phyloP scores from a whole-genome alignment of 2,329 filamentous ascomycete species.

The Periconia macrospinosa region DNA sequence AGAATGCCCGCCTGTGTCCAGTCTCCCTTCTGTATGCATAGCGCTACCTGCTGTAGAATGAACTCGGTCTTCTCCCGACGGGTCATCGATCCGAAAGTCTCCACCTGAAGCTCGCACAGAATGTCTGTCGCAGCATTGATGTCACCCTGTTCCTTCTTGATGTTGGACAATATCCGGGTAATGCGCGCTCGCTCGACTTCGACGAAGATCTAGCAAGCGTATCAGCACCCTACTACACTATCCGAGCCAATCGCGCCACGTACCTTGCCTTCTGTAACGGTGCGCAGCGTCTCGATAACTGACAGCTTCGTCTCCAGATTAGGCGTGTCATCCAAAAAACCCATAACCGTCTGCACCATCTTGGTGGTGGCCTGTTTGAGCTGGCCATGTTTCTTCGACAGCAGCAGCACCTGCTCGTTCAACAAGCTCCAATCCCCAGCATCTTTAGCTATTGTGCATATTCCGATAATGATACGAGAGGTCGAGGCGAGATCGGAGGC shows the following conservation, averaged over 20 bases:
- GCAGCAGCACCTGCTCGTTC: slow-evolving; percentile 92
- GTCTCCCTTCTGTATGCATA: slow-evolving; percentile 94
- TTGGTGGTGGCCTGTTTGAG: slow-evolving; percentile 98
- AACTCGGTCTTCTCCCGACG: slow-evolving; percentile 98
- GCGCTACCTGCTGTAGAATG: slow-evolving; percentile 88
- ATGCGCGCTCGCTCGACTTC: slow-evolving; percentile 96
- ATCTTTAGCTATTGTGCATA: slow-evolving; percentile 93
- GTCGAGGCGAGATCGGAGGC: slow-evolving; percentile 95
- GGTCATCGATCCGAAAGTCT: slow-evolving; percentile 98
- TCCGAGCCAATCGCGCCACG: slow-evolving; percentile 15
- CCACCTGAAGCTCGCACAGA: slow-evolving; percentile 95
- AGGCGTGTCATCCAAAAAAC: slow-evolving; percentile 84
- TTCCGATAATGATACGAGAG: slow-evolving; percentile 80
- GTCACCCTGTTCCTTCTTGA: slow-evolving; percentile 95
- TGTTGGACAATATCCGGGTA: slow-evolving; percentile 91
- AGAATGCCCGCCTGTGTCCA: slow-evolving; percentile 96
- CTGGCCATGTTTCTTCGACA: slow-evolving; percentile 99
- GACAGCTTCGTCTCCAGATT: slow-evolving; percentile 85
- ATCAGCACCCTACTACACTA: slow-evolving; percentile 18
- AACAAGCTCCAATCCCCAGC: slow-evolving; percentile 90
- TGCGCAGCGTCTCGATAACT: slow-evolving; percentile 91
- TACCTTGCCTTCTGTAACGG: slow-evolving; percentile 95
- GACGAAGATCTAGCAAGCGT: slow-evolving; percentile 77
- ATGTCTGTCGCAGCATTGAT: slow-evolving; percentile 88
- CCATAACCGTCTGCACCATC: slow-evolving; percentile 98